These are phyloP conservation scores for Clonostachys byssicola DNA, from an alignment of 2,329 filamentous ascomycete genomes.

Conservation along the genomic window DNA sequence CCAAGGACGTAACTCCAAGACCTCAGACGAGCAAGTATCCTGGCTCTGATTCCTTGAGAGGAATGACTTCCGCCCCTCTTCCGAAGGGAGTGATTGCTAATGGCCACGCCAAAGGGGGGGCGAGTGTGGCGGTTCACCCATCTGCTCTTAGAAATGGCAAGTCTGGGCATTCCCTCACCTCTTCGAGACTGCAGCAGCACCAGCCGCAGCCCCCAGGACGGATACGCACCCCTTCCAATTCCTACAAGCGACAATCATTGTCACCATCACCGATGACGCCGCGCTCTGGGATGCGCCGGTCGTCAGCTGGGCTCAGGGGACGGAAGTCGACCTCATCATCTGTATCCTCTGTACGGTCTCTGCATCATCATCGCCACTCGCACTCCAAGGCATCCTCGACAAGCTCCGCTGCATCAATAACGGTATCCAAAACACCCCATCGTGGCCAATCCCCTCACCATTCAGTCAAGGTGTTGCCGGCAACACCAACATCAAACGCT, in stretches of 20 bases:
- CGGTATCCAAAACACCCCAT: conserved; percentile 63
- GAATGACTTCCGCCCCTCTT: conserved; percentile 35
- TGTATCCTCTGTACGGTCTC: conserved; percentile 86
- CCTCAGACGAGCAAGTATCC: conserved; percentile 58
- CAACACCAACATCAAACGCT: conserved; percentile 69
- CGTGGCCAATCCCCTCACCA: conserved; percentile 75
- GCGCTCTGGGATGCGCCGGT: conserved; percentile 77
- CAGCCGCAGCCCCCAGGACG: conserved; percentile 16
- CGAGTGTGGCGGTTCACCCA: conserved; percentile 3
- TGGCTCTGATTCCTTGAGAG: conserved; percentile 21
- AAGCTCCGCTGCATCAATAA: conserved; percentile 73
- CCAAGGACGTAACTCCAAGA: conserved; percentile 49
- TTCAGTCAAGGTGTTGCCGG: conserved; percentile 91
- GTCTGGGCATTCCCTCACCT: not conserved
- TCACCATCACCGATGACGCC: conserved; percentile 88
- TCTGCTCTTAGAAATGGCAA: not conserved
- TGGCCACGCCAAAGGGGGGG: conserved; percentile 32
- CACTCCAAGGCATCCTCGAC: conserved; percentile 95
- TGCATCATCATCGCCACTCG: conserved; percentile 80
- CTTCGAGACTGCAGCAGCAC: conserved; percentile 8
- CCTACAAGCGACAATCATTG: conserved; percentile 72
- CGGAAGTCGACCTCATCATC: conserved; percentile 96
- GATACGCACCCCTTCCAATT: conserved; percentile 21
- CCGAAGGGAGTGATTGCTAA: conserved; percentile 48
- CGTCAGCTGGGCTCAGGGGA: conserved; percentile 78